A percentile compares a stretch with the other conserved stretches of the same genome.
phyloP scores from a whole-genome alignment of 345 rosid species.

The Boechera divaricarpa region DNA sequence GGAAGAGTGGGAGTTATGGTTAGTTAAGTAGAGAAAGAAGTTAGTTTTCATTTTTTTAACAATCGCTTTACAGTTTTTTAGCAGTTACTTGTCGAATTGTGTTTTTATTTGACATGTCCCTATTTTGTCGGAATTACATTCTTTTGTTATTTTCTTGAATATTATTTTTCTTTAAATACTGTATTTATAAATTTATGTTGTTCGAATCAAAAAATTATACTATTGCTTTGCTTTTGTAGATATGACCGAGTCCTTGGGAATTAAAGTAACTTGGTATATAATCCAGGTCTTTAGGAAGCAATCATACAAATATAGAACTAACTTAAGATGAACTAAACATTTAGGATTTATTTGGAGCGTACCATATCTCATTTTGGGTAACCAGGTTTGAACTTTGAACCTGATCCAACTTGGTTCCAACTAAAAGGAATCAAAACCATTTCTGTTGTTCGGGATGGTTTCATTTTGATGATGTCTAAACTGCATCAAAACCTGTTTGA shows the following conservation, averaged over 20 bases:
- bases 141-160: background rate
- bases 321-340: too few species aligned
- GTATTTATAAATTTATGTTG: background rate
- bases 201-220: background rate
- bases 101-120: conserved; percentile 5
- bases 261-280: too few species aligned
- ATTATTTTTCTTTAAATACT: background rate
- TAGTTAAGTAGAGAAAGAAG: conserved; percentile 46
- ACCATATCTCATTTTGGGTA: too few species aligned
- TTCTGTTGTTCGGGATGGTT: background rate
- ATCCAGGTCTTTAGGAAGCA: too few species aligned
- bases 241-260: too few species aligned
- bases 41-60: conserved; percentile 24
- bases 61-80: conserved; percentile 31
- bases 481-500: background rate
- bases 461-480: background rate
- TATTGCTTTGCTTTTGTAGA: background rate
- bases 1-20: conserved; percentile 34
- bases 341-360: too few species aligned
- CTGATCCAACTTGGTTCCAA: too few species aligned
- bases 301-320: too few species aligned
- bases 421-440: too few species aligned
- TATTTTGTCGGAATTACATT: conserved; percentile 12
- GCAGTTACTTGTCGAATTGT: conserved; percentile 32
- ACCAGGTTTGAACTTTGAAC: background rate